These are phyloP conservation scores for Capsella rubella DNA, from an alignment of 441 rosid genomes.

Conservation along the genomic window DNA sequence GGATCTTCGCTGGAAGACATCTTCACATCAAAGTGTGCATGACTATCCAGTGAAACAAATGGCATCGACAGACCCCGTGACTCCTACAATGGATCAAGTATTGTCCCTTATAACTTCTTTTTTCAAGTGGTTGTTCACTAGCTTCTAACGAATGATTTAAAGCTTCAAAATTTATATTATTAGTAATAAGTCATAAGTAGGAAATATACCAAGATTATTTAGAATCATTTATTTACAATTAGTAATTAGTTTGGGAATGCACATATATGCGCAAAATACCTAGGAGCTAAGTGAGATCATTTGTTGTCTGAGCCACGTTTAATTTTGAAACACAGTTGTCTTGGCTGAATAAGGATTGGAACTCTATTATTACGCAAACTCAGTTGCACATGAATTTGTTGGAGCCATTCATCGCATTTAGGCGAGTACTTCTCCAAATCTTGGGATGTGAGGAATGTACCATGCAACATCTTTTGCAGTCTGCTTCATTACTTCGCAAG, in stretches of 20 bases:
- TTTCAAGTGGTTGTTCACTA: constrained; percentile 13
- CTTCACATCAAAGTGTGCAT: constrained; percentile 52
- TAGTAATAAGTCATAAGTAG: constrained; percentile 14
- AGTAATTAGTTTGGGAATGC: constrained; percentile 23
- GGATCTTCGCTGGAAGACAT: constrained; percentile 81
- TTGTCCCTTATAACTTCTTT: constrained; percentile 22
- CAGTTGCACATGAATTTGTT: constrained; percentile 94
- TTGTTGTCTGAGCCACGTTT: constrained; percentile 31
- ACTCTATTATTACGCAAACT: constrained; percentile 66
- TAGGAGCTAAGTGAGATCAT: constrained; percentile 25
- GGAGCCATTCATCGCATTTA: constrained; percentile 95
- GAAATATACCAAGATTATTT: constrained; percentile 6
- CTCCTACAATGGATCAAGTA: constrained; percentile 73
- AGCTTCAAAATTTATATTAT: constrained; percentile 30
- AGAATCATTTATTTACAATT: constrained; percentile 21
- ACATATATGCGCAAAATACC: constrained; percentile 22
- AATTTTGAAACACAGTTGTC: constrained; percentile 63
- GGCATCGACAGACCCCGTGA: constrained; percentile 56
- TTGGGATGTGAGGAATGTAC: constrained; percentile 71
- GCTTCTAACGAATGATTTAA: constrained; percentile 33
- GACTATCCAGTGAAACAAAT: constrained; percentile 52
- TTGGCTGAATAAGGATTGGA: constrained; percentile 83
- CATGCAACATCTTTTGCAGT: constrained; percentile 86
- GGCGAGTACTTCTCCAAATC: constrained; percentile 86
- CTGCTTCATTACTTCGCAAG: constrained; percentile 94